phyloP scores from a whole-genome alignment of 306 rosid genomes.

The Comarum palustre region DNA sequence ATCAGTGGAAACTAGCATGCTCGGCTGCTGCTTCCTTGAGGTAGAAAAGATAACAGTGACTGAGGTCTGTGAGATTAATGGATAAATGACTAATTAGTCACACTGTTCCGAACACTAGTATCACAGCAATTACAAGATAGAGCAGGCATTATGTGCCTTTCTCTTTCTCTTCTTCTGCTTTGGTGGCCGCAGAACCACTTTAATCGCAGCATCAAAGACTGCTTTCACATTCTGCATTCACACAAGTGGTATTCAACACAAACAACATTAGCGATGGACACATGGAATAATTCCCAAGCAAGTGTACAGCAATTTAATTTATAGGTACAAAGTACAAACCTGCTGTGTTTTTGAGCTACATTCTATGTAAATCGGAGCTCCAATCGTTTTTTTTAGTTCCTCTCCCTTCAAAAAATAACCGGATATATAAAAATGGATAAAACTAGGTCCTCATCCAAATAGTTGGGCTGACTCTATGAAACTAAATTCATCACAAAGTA shows the following conservation, averaged over 20 bases:
- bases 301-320: slow-evolving; percentile 17
- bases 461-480: slow-evolving; percentile 15
- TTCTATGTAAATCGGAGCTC: slow-evolving; percentile 81
- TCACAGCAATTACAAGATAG: slow-evolving; percentile 58
- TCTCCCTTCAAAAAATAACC: slow-evolving; percentile 59
- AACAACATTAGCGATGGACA: background rate
- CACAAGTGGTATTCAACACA: slow-evolving; percentile 6
- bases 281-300: background rate
- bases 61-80: slow-evolving; percentile 35
- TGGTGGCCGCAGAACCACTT: slow-evolving; percentile 95
- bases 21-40: slow-evolving; percentile 36
- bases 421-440: background rate
- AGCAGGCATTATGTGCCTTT: slow-evolving; percentile 74
- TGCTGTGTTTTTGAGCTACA: slow-evolving; percentile 97
- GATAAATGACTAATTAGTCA: slow-evolving; percentile 45
- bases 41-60: slow-evolving; percentile 36
- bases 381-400: slow-evolving; percentile 79
- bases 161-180: slow-evolving; percentile 73
- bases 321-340: slow-evolving; percentile 39
- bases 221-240: slow-evolving; percentile 85
- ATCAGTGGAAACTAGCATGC: slow-evolving; percentile 38
- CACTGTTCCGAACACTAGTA: slow-evolving; percentile 30
- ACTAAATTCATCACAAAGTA: background rate
- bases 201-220: slow-evolving; percentile 88
- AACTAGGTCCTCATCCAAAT: slow-evolving; percentile 21